phyloP scores from a whole-genome alignment of 805 yeast species.

The Candida ulmi region DNA sequence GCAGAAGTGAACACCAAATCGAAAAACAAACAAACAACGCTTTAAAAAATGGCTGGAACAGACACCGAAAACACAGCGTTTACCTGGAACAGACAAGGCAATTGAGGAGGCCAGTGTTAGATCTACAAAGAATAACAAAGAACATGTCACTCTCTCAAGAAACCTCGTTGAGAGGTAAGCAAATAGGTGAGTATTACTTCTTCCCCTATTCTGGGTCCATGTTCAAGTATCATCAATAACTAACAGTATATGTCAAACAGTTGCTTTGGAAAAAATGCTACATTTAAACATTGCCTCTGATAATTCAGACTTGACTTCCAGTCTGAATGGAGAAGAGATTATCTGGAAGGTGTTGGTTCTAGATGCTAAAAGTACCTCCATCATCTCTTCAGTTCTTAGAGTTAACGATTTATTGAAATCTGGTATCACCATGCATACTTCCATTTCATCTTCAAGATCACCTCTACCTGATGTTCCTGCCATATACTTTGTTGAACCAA shows the following conservation, averaged over 20 bases:
- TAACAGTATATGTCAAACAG: slow-evolving; percentile 10
- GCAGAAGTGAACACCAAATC: slow-evolving; percentile 36
- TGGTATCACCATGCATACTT: slow-evolving; percentile 87
- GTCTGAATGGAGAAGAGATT: slow-evolving; percentile 57
- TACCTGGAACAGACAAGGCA: too few relatives aligned
- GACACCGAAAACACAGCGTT: too few relatives aligned
- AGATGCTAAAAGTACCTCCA: slow-evolving; percentile 75
- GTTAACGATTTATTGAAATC: slow-evolving; percentile 86
- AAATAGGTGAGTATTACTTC: slow-evolving; percentile 26
- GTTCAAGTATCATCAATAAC: slow-evolving; percentile 3
- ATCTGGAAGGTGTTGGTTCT: slow-evolving; percentile 89
- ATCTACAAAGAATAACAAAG: neutral
- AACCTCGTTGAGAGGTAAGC: slow-evolving; percentile 34
- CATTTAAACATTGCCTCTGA: slow-evolving; percentile 65
- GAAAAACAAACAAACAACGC: slow-evolving; percentile 32
- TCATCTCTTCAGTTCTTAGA: slow-evolving; percentile 85
- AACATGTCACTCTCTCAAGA: slow-evolving; percentile 19
- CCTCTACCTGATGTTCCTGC: slow-evolving; percentile 93
- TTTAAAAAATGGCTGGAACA: too few relatives aligned
- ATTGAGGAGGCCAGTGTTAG: too few relatives aligned
- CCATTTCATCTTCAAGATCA: slow-evolving; percentile 67
- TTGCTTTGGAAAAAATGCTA: slow-evolving; percentile 74
- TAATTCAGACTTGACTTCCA: slow-evolving; percentile 44
- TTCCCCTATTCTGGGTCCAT: too few relatives aligned
- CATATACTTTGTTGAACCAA: slow-evolving; percentile 86